Conservation (phyloP, 768 basidiomycete species). For the Cantharellus anzutake region DNA sequence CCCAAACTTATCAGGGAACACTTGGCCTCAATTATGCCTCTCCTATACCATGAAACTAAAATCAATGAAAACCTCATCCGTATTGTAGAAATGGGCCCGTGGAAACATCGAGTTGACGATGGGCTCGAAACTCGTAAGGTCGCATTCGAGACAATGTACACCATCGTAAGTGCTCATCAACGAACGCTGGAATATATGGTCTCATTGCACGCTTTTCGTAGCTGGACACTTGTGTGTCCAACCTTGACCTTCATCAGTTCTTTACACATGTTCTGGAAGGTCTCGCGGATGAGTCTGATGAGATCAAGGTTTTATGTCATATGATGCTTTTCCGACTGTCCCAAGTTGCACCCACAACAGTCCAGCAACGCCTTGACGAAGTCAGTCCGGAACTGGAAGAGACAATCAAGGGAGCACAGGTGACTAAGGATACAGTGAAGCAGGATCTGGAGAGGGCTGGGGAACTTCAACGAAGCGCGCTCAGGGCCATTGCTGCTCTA, state of each 20-base stretch:
- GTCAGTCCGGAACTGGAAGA: slow-evolving; percentile 67
- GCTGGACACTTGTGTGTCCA: slow-evolving; percentile 82
- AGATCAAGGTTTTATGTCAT: slow-evolving; percentile 91
- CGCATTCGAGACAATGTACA: slow-evolving; percentile 94
- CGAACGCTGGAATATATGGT: background rate
- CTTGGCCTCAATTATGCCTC: slow-evolving; percentile 52
- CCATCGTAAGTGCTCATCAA: slow-evolving; percentile 37
- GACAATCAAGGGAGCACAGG: slow-evolving; percentile 74
- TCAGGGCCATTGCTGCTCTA: slow-evolving; percentile 73
- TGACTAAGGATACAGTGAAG: slow-evolving; percentile 92
- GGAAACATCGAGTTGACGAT: slow-evolving; percentile 94
- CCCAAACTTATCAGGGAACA: slow-evolving; percentile 82
- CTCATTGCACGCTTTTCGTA: slow-evolving; percentile 15
- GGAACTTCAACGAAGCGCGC: slow-evolving; percentile 78
- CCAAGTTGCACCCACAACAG: slow-evolving; percentile 65
- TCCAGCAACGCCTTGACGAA: slow-evolving; percentile 68
- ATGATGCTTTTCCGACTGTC: slow-evolving; percentile 89
- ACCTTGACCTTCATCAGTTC: slow-evolving; percentile 76
- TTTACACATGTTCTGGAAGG: slow-evolving; percentile 64
- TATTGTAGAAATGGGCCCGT: slow-evolving; percentile 92
- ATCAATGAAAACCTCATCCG: slow-evolving; percentile 65
- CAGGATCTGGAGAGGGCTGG: slow-evolving; percentile 75
- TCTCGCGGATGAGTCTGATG: slow-evolving; percentile 77
- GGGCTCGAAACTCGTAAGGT: slow-evolving; percentile 93
- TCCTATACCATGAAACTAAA: slow-evolving; percentile 68